Percentiles rank a stretch among this genome's conserved stretches.
phyloP scores from a whole-genome alignment of 129 eudicot genomes.

The Glebionis coronaria region DNA sequence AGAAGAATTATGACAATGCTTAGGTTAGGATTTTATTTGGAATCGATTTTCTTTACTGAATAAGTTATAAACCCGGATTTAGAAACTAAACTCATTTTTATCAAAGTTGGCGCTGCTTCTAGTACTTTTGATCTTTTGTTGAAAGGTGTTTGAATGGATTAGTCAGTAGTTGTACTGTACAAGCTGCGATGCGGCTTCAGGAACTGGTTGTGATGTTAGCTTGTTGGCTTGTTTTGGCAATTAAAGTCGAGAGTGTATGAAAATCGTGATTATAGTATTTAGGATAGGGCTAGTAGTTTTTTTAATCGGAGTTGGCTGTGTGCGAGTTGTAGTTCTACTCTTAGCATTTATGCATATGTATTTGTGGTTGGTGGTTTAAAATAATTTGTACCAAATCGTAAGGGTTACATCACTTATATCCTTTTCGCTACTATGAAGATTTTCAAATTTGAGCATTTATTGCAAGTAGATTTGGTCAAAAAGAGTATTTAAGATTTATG shows the following conservation, averaged over 20 bases:
- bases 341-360: conserved; percentile 17
- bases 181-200: background rate
- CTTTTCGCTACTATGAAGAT: conserved; percentile 13
- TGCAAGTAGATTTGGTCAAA: background rate
- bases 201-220: conserved; percentile 6
- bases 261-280: no score
- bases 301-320: background rate
- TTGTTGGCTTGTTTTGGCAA: background rate
- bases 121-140: conserved; percentile 12
- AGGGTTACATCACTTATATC: conserved; percentile 17
- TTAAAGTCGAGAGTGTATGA: background rate
- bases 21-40: no score
- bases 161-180: conserved; percentile 20
- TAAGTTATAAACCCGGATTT: no score
- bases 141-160: conserved; percentile 14
- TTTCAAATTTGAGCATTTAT: conserved; percentile 14
- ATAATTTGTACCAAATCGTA: conserved; percentile 21
- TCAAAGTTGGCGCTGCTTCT: background rate
- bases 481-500: conserved; percentile 7
- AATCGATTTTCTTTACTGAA: no score
- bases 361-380: conserved; percentile 25
- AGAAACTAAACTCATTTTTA: no score
- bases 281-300: no score
- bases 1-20: no score
- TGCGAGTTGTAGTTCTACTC: conserved; percentile 9